Percentiles rank a stretch among this genome's conserved stretches.
Evolutionary conservation across 2,329 filamentous ascomycete species (phyloP).

Genomic region (Dendrostoma leiphaemia): DNA sequence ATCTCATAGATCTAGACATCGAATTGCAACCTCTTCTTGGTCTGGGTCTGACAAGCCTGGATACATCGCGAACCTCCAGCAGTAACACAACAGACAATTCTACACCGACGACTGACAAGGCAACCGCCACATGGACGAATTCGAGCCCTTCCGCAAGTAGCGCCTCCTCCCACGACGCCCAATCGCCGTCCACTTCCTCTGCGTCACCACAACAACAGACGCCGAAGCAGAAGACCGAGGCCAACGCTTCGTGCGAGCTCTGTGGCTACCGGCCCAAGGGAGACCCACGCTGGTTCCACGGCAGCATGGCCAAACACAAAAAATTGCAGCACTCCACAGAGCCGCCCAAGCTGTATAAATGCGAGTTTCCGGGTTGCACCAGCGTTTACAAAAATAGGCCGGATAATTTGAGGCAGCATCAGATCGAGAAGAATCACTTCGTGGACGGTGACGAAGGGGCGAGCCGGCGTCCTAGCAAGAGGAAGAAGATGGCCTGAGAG

Average conservation of each 20-base stretch:
- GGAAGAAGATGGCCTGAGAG: slow-evolving; percentile 38
- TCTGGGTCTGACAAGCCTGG: background rate
- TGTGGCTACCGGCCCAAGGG: slow-evolving; percentile 57
- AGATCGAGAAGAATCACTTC: slow-evolving; percentile 55
- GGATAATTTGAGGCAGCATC: slow-evolving; percentile 56
- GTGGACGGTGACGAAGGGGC: slow-evolving; percentile 40
- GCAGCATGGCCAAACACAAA: slow-evolving; percentile 58
- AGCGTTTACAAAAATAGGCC: slow-evolving; percentile 55
- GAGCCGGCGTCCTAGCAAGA: slow-evolving; percentile 41
- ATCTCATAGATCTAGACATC: slow-evolving; percentile 7
- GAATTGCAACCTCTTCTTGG: slow-evolving; percentile 11
- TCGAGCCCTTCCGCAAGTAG: background rate
- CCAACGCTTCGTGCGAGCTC: slow-evolving; percentile 46
- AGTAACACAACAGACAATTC: background rate
- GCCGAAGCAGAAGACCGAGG: slow-evolving; percentile 35
- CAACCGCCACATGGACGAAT: background rate
- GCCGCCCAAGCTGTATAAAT: slow-evolving; percentile 51
- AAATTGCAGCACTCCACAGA: slow-evolving; percentile 50
- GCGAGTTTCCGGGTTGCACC: slow-evolving; percentile 50
- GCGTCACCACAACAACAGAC: background rate
- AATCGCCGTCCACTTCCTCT: background rate
- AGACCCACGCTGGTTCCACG: slow-evolving; percentile 56
- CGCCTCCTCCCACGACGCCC: background rate
- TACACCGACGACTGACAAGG: slow-evolving; percentile 7
- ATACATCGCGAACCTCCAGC: background rate